phyloP scores from a whole-genome alignment of 805 yeast species.

The Hanseniaspora occidentalis region DNA sequence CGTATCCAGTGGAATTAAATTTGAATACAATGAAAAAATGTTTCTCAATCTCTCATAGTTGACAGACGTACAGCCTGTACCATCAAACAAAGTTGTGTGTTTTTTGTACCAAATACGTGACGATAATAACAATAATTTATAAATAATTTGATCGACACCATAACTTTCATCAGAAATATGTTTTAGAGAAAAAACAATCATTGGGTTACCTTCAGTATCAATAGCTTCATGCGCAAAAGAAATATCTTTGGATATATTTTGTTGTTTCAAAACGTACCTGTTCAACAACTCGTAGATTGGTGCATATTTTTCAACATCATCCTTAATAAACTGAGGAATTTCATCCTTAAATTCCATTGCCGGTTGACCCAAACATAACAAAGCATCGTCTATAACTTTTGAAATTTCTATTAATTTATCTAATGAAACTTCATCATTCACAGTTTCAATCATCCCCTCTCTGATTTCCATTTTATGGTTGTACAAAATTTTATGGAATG shows the following conservation, averaged over 20 bases:
- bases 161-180: conserved; percentile 24
- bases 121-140: conserved; percentile 48
- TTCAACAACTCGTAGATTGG: conserved; percentile 65
- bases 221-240: conserved; percentile 50
- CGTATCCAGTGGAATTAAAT: conserved; percentile 40
- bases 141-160: conserved; percentile 41
- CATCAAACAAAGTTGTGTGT: conserved; percentile 52
- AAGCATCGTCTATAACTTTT: conserved; percentile 32
- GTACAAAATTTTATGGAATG: conserved; percentile 38
- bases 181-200: conserved; percentile 39
- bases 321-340: conserved; percentile 40
- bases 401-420: conserved; percentile 22
- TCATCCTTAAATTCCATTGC: conserved; percentile 41
- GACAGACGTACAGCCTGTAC: conserved; percentile 41
- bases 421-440: conserved; percentile 7
- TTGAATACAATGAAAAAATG: conserved; percentile 23
- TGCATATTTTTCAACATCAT: conserved; percentile 34
- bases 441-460: conserved; percentile 10
- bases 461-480: conserved; percentile 33
- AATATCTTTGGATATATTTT: conserved; percentile 30
- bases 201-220: conserved; percentile 62
- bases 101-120: conserved; percentile 62
- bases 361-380: conserved; percentile 48
- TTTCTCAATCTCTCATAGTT: conserved; percentile 13
- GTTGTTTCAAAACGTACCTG: conserved; percentile 44